A percentile compares a stretch with the other conserved stretches of the same genome.
Evolutionary conservation across 495 filamentous ascomycete species (phyloP).

Genomic region (Aspergillus avenaceus): DNA sequence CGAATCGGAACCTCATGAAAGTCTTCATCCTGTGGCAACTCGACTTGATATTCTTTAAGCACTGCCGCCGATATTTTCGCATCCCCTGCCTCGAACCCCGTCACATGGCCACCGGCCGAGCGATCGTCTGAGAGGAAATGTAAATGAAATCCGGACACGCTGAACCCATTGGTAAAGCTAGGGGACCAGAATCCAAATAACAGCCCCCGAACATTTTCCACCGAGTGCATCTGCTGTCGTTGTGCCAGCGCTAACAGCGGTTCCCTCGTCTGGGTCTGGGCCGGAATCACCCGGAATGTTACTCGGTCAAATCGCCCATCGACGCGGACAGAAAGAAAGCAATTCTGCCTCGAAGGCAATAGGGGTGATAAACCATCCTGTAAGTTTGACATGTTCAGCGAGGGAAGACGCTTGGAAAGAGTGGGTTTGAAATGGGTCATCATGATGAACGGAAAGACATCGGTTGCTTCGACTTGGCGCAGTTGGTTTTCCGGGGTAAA

Average conservation of each 20-base stretch:
- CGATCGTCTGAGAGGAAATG: slow-evolving; percentile 47
- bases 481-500: slow-evolving; percentile 7
- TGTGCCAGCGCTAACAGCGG: slow-evolving; percentile 35
- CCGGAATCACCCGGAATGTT: slow-evolving; percentile 4
- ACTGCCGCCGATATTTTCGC: slow-evolving; percentile 28
- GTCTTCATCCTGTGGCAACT: not conserved
- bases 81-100: slow-evolving; percentile 39
- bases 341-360: slow-evolving; percentile 10
- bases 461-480: not conserved
- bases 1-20: not conserved
- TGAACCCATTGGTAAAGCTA: slow-evolving; percentile 42
- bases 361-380: slow-evolving; percentile 6
- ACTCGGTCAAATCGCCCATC: not conserved
- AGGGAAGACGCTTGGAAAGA: not conserved
- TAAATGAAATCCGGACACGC: slow-evolving; percentile 47
- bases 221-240: slow-evolving; percentile 35
- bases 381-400: slow-evolving; percentile 2
- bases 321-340: slow-evolving; percentile 11
- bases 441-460: slow-evolving; percentile 6
- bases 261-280: slow-evolving; percentile 23
- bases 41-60: not conserved
- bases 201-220: slow-evolving; percentile 30
- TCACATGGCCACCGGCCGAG: slow-evolving; percentile 42
- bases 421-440: slow-evolving; percentile 9
- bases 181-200: slow-evolving; percentile 49